Evolutionary conservation across 192 early-diverging fungal genomes (phyloP).

Genomic region (Linnemannia hyalina): DNA sequence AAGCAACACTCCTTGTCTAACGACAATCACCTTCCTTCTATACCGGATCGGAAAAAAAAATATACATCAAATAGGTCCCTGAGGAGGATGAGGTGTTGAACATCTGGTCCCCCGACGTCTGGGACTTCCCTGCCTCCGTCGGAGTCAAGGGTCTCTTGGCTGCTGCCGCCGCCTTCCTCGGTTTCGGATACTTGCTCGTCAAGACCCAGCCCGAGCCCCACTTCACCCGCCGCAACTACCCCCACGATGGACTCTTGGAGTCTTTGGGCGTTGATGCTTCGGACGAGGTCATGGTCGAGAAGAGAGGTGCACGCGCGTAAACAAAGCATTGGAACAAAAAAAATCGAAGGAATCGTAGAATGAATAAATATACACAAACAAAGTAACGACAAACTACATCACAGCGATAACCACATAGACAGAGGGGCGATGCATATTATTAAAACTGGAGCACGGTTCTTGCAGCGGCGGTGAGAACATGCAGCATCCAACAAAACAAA

Average conservation of each 20-base stretch:
- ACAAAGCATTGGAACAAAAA: not conserved
- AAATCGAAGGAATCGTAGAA: not conserved
- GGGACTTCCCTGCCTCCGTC: constrained; percentile 70
- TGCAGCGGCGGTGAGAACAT: not conserved
- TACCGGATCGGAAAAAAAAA: not conserved
- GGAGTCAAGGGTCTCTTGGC: constrained; percentile 66
- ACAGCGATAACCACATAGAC: not conserved
- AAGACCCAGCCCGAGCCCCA: constrained; percentile 68
- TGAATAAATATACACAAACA: constrained; percentile 2
- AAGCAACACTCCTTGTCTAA: not conserved
- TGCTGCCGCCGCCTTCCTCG: constrained; percentile 64
- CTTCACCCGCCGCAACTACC: constrained; percentile 72
- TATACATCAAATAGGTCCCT: constrained; percentile 54
- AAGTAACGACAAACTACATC: not conserved
- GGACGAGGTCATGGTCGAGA: constrained; percentile 56
- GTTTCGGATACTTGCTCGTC: constrained; percentile 66
- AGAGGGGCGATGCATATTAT: not conserved
- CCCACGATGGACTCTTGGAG: constrained; percentile 76
- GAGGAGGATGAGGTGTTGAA: constrained; percentile 80
- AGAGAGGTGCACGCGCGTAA: constrained; percentile 49
- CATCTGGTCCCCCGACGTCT: constrained; percentile 78
- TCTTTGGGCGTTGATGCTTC: constrained; percentile 68
- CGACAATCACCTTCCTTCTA: not conserved
- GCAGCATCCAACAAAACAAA: not conserved
- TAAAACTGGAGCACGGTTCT: not conserved